Percentiles rank a stretch among this genome's conserved stretches.
Conservation (phyloP, 768 basidiomycete genomes). For the Amanita brunnescens region DNA sequence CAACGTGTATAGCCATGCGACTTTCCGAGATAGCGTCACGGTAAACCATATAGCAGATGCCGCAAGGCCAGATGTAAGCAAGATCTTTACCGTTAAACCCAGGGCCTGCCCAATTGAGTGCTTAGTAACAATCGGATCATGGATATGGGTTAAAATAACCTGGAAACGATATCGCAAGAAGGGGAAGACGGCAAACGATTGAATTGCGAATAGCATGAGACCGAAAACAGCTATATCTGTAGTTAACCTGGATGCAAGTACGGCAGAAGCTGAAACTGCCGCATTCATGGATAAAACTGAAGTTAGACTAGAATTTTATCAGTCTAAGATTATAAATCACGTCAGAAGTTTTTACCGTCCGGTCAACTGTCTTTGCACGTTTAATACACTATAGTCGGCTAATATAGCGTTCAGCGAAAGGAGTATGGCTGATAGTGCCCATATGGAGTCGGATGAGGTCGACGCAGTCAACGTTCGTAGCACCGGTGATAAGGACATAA, state of each 20-base stretch:
- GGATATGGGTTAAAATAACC: constrained; percentile 25
- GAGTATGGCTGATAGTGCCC: constrained; percentile 84
- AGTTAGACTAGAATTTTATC: constrained; percentile 44
- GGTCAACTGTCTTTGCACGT: constrained; percentile 33
- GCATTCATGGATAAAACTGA: constrained; percentile 87
- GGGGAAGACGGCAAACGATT: constrained; percentile 79
- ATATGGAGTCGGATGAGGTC: constrained; percentile 94
- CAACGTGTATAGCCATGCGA: constrained; percentile 43
- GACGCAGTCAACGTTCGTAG: constrained; percentile 88
- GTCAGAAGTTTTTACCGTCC: constrained; percentile 42
- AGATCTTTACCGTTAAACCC: constrained; percentile 34
- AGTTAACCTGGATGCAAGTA: constrained; percentile 82
- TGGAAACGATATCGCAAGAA: constrained; percentile 66
- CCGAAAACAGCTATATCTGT: constrained; percentile 85
- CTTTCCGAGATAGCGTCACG: constrained; percentile 42
- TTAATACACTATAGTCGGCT: constrained; percentile 66
- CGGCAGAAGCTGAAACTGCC: constrained; percentile 86
- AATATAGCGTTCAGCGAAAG: constrained; percentile 77
- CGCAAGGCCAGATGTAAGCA: constrained; percentile 46
- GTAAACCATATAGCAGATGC: constrained; percentile 44
- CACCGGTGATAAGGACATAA: constrained; percentile 88
- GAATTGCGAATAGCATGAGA: constrained; percentile 76
- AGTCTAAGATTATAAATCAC: background rate
- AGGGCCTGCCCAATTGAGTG: constrained; percentile 30
- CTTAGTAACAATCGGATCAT: constrained; percentile 10